Base-by-base conservation (phyloP, 2,329 filamentous ascomycete species). In the Corniculantispora saksenae region DNA sequence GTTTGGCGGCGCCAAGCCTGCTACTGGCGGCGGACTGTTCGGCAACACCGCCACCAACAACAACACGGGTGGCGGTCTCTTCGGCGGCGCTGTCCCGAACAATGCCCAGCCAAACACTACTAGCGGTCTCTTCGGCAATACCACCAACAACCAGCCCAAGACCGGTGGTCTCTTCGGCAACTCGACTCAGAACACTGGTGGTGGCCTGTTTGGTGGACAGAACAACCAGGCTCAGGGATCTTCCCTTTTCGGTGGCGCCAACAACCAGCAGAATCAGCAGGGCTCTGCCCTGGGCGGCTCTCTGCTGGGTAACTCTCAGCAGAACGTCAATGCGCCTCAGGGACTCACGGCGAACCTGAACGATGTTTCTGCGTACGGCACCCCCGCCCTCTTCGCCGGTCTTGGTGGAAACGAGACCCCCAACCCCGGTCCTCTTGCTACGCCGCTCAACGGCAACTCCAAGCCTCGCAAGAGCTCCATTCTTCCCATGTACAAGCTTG, bases 341-440 rank as follows among this genome's bases (percentile, higher is more conserved):
- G 80, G 84, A 21, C 81, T 97, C 66, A 93, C 91, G 40, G 89
- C 93, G 6, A 95, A 92, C 67, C 86, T 96, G 64, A 89, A 88
- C 66, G 93, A 94, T 69, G 84, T 89, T n/a, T 93, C 91, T 61
- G 94, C 96, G 0, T 99, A 97, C 73, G 95, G 95, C 48, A 93
- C 92, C 61, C 87, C 92, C 54, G 92, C 93, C 1, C 84, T 99
- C 23, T 98, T 98, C 77, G 87, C 89, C 38, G 90, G 89, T 61
- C 81, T 97, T 19, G 83, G 83, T 70, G 84, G 74, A 74, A 88
- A 73, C 79, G 91, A 79, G 80, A 80, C 82, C 62, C 84, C 77
- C 76, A 93, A 93, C 72, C 91, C 93, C 3, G 95, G 95, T 2
- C 95, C 96, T 3, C 84, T 99, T 69, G 95, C 94, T 10, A 98